Base-by-base conservation (phyloP, 495 filamentous ascomycete species). In the Recurvomyces mirabilis region DNA sequence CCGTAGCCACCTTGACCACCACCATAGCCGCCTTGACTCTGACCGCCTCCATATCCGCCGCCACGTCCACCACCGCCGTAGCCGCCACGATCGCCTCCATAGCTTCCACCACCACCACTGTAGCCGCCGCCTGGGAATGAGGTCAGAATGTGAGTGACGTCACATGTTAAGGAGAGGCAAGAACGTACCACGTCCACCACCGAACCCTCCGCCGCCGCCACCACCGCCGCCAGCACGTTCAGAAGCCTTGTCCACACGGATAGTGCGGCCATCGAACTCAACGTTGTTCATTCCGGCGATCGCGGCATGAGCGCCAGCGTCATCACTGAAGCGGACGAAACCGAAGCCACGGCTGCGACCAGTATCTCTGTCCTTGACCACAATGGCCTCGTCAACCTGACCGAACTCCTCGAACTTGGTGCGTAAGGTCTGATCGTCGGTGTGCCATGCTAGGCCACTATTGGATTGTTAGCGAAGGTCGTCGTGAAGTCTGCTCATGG, bases 371-470 rank as follows among this genome's bases (percentile, higher is more conserved):
- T 99, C 91, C 69, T 94, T 96, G 55, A 96, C 87, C 45, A 99
- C 89, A 51, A 94, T 81, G 46, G 89, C 89, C 77, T 96, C 89
- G 60, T 94, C 85, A 45, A 96, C 79, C 21, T 64, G 64, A 19
- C 89, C 89, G 58, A 82, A 94, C 63, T 89, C 75, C 64, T 87
- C 79, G 66, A 96, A 96, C 58, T 94, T 93, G 46, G 75, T 60
- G 48, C 80, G 79, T 29, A 96, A 71, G 29, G 83, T 82, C 3
- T 60, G 60, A 64, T 96, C 89, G 61, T 88, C 86, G 38, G 89
- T 96, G 72, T 94, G 88, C 89, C 89, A 96, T 50, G 89, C 86
- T 52, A 96, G 87, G 72, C 89, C 89, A 56, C 89, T 95, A 53
- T 34, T 21, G 18, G 24, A 25, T 26, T 40, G 44, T 60, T 38